These are phyloP conservation scores for Seiridium cupressi DNA, from an alignment of 2,329 filamentous ascomycete genomes.

Conservation along the genomic window DNA sequence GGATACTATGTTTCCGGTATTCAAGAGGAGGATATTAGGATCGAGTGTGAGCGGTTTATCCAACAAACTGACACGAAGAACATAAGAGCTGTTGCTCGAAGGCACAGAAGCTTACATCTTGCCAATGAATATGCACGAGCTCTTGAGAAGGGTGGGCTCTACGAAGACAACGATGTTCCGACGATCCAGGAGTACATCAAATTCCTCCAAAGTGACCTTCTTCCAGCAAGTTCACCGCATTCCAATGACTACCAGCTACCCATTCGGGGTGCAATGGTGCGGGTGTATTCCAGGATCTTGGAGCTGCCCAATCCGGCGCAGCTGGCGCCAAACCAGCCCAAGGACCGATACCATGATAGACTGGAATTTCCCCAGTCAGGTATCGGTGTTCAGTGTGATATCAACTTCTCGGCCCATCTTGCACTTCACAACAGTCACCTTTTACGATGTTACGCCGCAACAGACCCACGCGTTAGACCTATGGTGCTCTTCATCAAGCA, in stretches of 20 bases:
- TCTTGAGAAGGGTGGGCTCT: slow-evolving; percentile 44
- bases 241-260: slow-evolving; percentile 35
- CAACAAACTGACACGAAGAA: slow-evolving; percentile 18
- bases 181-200: slow-evolving; percentile 48
- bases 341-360: slow-evolving; percentile 53
- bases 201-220: slow-evolving; percentile 43
- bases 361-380: slow-evolving; percentile 77
- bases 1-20: slow-evolving; percentile 54
- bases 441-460: slow-evolving; percentile 78
- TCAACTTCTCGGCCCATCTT: slow-evolving; percentile 86
- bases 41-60: slow-evolving; percentile 35
- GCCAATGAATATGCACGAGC: slow-evolving; percentile 55
- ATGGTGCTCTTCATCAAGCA: slow-evolving; percentile 86
- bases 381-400: slow-evolving; percentile 83
- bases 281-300: slow-evolving; percentile 41
- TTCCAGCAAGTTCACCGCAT: slow-evolving; percentile 13
- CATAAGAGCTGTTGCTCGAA: slow-evolving; percentile 42
- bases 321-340: slow-evolving; percentile 48
- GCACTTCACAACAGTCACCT: slow-evolving; percentile 82
- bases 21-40: slow-evolving; percentile 41
- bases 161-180: slow-evolving; percentile 32
- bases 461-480: slow-evolving; percentile 72
- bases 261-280: slow-evolving; percentile 27
- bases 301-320: slow-evolving; percentile 48
- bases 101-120: slow-evolving; percentile 56